A percentile compares a stretch with the other conserved stretches of the same genome.
These are phyloP conservation scores for Lodderomyces beijingensis DNA, from an alignment of 1,139 yeast species.

Conservation along the genomic window DNA sequence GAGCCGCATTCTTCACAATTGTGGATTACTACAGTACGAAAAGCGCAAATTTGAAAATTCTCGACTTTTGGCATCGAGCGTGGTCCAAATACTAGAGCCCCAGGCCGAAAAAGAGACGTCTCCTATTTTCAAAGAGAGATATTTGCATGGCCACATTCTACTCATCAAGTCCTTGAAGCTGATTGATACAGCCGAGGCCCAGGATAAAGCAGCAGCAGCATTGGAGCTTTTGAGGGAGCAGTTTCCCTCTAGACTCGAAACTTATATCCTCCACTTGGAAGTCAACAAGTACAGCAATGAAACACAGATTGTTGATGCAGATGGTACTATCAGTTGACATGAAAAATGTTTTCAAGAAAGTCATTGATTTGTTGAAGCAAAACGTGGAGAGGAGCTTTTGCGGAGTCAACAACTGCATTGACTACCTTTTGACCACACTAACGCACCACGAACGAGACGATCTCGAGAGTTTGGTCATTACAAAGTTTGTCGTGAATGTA, in stretches of 20 bases:
- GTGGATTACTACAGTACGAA: too few species aligned
- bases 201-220: constrained; percentile 5
- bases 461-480: too few species aligned
- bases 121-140: constrained; percentile 5
- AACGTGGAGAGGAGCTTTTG: too few species aligned
- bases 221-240: constrained; percentile 7
- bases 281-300: constrained; percentile 3
- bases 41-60: constrained; percentile 5
- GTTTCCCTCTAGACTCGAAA: constrained; percentile 9
- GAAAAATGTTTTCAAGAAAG: constrained; percentile 9
- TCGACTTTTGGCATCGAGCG: constrained; percentile 4
- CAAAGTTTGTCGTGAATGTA: too few species aligned
- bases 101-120: constrained; percentile 2
- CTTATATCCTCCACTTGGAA: constrained; percentile 9
- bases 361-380: too few species aligned
- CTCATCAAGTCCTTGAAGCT: constrained; percentile 8
- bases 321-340: constrained; percentile 19
- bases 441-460: too few species aligned
- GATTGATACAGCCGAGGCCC: constrained; percentile 4
- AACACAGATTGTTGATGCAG: constrained; percentile 15
- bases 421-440: too few species aligned
- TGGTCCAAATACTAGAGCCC: constrained; percentile 9
- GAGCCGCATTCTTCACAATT: too few species aligned
- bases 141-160: constrained; percentile 8
- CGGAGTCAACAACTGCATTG: too few species aligned